A percentile compares a stretch with the other conserved stretches of the same genome.
phyloP scores from a whole-genome alignment of 2,329 filamentous ascomycete genomes.

The Diplodia scrobiculata region DNA sequence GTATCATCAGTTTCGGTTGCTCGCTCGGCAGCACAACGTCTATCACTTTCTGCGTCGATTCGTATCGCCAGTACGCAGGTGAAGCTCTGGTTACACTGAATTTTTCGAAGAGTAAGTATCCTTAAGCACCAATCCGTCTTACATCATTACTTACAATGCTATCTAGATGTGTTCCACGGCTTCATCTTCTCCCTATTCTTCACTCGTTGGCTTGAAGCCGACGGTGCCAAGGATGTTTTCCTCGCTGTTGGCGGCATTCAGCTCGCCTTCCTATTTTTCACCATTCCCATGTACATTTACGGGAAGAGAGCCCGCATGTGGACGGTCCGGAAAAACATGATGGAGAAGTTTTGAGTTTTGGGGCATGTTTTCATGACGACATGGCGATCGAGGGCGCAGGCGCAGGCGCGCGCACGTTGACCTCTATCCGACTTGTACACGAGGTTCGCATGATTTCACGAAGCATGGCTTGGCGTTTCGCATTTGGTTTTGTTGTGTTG shows the following conservation, averaged over 20 bases:
- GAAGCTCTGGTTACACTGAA: conserved; percentile 94
- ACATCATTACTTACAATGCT: neutral
- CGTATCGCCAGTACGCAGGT: conserved; percentile 88
- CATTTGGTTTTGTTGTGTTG: neutral
- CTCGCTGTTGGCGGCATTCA: conserved; percentile 85
- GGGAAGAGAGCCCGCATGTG: conserved; percentile 92
- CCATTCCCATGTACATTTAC: conserved; percentile 91
- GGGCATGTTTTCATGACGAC: neutral
- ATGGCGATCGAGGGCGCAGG: neutral
- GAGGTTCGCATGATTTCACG: conserved; percentile 8
- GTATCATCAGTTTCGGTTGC: conserved; percentile 88
- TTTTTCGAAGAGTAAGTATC: conserved; percentile 74
- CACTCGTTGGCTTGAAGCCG: conserved; percentile 74
- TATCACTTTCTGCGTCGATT: conserved; percentile 93
- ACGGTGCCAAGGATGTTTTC: conserved; percentile 77
- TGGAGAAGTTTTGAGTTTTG: conserved; percentile 69
- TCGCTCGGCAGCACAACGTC: conserved; percentile 85
- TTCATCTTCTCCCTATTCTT: conserved; percentile 88
- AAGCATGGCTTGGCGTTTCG: conserved; percentile 8
- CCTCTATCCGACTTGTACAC: neutral
- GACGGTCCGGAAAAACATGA: conserved; percentile 82
- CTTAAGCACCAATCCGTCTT: neutral
- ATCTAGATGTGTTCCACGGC: conserved; percentile 75
- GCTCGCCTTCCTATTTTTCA: conserved; percentile 69
- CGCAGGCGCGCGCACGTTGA: neutral